These are phyloP conservation scores for Podospora conica DNA, from an alignment of 495 filamentous ascomycete genomes.

Conservation along the genomic window DNA sequence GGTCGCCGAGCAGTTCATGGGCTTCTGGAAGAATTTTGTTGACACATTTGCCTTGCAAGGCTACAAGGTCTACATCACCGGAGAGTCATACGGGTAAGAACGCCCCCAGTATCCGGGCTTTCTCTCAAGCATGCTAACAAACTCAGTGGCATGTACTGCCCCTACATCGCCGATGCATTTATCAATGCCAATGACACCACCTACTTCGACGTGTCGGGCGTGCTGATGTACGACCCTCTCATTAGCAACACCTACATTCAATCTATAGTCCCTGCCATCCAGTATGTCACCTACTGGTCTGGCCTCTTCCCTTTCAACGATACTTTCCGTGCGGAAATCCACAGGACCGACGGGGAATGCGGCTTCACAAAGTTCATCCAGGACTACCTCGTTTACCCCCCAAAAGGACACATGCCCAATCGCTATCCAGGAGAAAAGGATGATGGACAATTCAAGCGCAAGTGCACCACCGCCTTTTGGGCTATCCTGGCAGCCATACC, in stretches of 20 bases:
- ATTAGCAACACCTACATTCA: conserved; percentile 48
- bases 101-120: background rate
- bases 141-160: conserved; percentile 59
- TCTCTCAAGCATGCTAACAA: background rate
- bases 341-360: conserved; percentile 50
- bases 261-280: conserved; percentile 50
- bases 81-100: conserved; percentile 58
- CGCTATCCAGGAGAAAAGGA: conserved; percentile 20
- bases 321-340: conserved; percentile 55
- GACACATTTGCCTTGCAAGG: conserved; percentile 58
- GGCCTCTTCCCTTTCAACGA: conserved; percentile 60
- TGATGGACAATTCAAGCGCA: conserved; percentile 13
- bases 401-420: conserved; percentile 50
- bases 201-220: conserved; percentile 61
- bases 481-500: conserved; percentile 49
- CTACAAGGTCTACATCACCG: conserved; percentile 61
- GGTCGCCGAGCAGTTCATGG: conserved; percentile 60
- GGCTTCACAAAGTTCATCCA: conserved; percentile 59
- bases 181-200: conserved; percentile 59
- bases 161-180: conserved; percentile 73
- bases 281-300: conserved; percentile 57
- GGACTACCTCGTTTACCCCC: conserved; percentile 62
- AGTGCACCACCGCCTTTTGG: conserved; percentile 43
- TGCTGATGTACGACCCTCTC: conserved; percentile 65
- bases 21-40: conserved; percentile 65